A percentile compares a stretch with the other conserved stretches of the same genome.
phyloP scores from a whole-genome alignment of 2,329 filamentous ascomycete species.

The Fusarium chuoi region DNA sequence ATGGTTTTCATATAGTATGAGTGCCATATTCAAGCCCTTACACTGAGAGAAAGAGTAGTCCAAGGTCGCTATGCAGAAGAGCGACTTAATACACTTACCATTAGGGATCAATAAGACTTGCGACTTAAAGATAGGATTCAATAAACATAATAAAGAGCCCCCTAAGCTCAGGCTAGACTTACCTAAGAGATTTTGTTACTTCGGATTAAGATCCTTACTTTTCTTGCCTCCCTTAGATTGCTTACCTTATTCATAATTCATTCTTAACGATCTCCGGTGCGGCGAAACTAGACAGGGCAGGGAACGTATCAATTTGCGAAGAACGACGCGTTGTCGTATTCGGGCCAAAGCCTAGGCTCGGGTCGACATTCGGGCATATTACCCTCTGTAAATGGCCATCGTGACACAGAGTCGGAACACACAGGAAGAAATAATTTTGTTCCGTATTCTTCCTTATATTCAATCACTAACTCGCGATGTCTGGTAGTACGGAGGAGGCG shows the following conservation, averaged over 20 bases:
- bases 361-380: neutral
- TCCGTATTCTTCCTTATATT: neutral
- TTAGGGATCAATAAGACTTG: too few species aligned
- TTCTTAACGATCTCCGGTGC: accelerated
- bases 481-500: too few species aligned
- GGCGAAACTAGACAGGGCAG: too few species aligned
- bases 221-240: too few species aligned
- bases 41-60: neutral
- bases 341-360: neutral
- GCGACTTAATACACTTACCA: too few species aligned
- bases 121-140: too few species aligned
- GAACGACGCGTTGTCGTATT: neutral
- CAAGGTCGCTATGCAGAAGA: neutral
- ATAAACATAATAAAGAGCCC: too few species aligned
- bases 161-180: too few species aligned
- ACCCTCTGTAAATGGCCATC: neutral
- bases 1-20: neutral
- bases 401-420: neutral
- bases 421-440: neutral
- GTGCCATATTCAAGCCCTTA: neutral
- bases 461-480: neutral
- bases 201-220: too few species aligned
- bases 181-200: too few species aligned
- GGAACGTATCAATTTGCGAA: neutral
- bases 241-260: too few species aligned